Evolutionary conservation across 169 alveolate species (phyloP), one percentile per base, ranked within the genome.

Genomic region (Blepharisma undulans): DNA sequence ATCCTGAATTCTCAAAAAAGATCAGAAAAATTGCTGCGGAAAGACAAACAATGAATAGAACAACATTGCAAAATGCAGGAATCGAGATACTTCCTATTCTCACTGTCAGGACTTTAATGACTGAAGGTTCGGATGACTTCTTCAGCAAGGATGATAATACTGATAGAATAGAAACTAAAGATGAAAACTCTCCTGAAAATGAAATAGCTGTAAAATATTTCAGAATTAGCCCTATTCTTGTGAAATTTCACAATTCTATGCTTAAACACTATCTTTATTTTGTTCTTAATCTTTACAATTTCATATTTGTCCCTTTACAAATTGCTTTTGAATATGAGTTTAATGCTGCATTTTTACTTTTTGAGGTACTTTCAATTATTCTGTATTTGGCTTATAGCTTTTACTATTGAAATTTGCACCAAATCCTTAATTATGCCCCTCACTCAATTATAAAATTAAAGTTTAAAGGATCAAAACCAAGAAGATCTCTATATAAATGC

Each of bases 271-370:
- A 30, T 21, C 29, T 91, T 12, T 72, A 87, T 19, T 79, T 92
- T 36, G 2, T 76, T 5, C n/a, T 90, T 3, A 72, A 48, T 6
- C 82, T 93, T 21, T 94, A 89, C 93, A 94, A 94, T 60, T 33
- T 92, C 1, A 71, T 90, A 12, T 94, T 94, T 74, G 90, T 94
- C 19, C 96, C 96, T 12, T 60, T 92, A 10, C 94, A 94, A 76
- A 36, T 80, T 8, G 96, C 93, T 1, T 94, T 87, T 76, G 72
- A 93, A 21, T 80, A 76, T 27, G 72, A 74, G 25, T 94, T 80
- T 85, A 10, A 27, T 18, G 87, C 86, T 10, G 27, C 72, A 0
- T 78, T 32, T 76, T 30, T 94, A 5, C 36, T 76, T 19, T n/a
- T 92, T 61, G 96, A 94, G 76, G 36, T 92, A 0, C 34, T 89